Evolutionary conservation across 2,329 filamentous ascomycete species (phyloP), one percentile per base, ranked within the genome.

Genomic region (Emergomyces pasteurianus): DNA sequence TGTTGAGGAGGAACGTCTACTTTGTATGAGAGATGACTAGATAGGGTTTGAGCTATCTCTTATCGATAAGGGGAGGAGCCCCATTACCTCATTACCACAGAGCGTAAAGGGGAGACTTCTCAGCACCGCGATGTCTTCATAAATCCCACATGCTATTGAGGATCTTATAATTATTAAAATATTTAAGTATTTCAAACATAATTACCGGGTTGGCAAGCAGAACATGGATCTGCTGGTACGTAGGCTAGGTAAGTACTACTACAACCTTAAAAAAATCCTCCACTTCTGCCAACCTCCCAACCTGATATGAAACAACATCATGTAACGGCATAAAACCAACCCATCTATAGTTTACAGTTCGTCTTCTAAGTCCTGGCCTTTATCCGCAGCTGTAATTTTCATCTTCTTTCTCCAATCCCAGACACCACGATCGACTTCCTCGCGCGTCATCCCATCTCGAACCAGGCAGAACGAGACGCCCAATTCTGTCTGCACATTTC

Each of bases 401-500:
- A 84, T 85, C 69, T 87, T 82, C 74, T 82, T 85, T 69, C 92
- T 83, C 92, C 94, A 97, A 68, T 87, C 84, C 70, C 79, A 80
- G 5, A 97, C 84, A 0, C 92, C 92, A 62, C 80, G 81, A 74
- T 95, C 91, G 23, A 96, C 77, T 77, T 94, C 91, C 0, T 79
- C 79, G 75, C 84, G 86, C 1, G 82, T 86, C 59, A 96, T 84
- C 0, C 92, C 92, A 71, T 95, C 87, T 60, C 83, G 78, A 0
- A 97, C 87, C 57, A 96, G 76, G 70, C 85, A 85, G 84, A 97
- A 95, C 0, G 88, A 89, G 2, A 95, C 88, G 0, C 92, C 92
- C 57, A 96, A 69, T 53, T 81, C 78, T 1, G 71, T 75, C 74
- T 87, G 84, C 0, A 95, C 92, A 70, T 96, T 91, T 61, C 84